Evolutionary conservation across 352 stramenopile genomes (phyloP).

Genomic region (Globisporangium cylindrosporum): DNA sequence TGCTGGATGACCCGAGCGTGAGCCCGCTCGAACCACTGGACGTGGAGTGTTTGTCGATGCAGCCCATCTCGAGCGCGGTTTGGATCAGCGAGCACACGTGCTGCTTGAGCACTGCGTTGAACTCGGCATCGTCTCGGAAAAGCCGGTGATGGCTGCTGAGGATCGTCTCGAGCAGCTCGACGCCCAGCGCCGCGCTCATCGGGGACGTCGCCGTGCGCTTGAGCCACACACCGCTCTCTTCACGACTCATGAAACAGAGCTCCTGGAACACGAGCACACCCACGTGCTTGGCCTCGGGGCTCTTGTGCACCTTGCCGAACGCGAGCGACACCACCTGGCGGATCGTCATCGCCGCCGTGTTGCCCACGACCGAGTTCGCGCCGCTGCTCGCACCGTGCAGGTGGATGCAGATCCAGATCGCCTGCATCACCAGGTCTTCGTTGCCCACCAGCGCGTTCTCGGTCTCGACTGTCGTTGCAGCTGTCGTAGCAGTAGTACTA

Average conservation of each 20-base stretch:
- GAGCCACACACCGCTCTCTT: conserved; percentile 83
- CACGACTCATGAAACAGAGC: conserved; percentile 81
- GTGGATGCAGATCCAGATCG: conserved; percentile 87
- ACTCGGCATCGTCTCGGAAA: conserved; percentile 74
- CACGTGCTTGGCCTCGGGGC: conserved; percentile 66
- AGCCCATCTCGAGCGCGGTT: conserved; percentile 64
- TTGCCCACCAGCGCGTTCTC: conserved; percentile 67
- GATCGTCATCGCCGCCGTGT: conserved; percentile 87
- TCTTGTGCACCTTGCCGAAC: conserved; percentile 79
- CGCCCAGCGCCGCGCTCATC: conserved; percentile 70
- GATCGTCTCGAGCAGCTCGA: conserved; percentile 81
- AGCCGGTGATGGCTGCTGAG: conserved; percentile 53
- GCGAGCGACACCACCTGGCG: conserved; percentile 84
- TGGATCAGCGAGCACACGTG: conserved; percentile 75
- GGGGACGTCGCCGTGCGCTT: conserved; percentile 74
- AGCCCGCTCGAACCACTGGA: conserved; percentile 30
- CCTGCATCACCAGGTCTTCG: conserved; percentile 85
- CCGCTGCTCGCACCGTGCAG: conserved; percentile 70
- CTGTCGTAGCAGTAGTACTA: not conserved
- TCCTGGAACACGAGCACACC: conserved; percentile 86
- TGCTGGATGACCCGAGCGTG: conserved; percentile 26
- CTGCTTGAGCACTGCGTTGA: conserved; percentile 77
- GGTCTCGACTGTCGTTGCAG: conserved; percentile 4
- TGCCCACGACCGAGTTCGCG: conserved; percentile 76
- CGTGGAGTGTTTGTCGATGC: conserved; percentile 39